phyloP scores from a whole-genome alignment of 2,329 filamentous ascomycete genomes.

The Fusarium sp. region DNA sequence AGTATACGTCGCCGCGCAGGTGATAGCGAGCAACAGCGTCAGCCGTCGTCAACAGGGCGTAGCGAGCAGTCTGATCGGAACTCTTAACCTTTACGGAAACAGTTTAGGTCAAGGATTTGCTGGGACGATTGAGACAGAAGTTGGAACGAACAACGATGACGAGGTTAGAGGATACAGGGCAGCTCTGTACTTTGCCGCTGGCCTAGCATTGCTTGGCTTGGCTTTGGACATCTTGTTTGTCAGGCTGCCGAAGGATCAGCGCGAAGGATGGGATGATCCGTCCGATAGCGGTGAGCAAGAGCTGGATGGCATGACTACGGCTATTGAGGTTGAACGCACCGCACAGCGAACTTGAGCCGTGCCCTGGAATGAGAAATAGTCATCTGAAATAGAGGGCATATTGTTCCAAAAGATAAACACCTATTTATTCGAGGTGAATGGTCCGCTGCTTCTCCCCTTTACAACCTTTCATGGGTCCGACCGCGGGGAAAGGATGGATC shows the following conservation, averaged over 20 bases:
- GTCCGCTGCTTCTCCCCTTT: background rate
- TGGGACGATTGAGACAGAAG: constrained; percentile 50
- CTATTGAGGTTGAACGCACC: background rate
- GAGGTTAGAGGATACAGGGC: constrained; percentile 8
- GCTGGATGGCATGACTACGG: constrained; percentile 6
- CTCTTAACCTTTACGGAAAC: constrained; percentile 49
- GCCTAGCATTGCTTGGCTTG: constrained; percentile 8
- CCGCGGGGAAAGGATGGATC: accelerated
- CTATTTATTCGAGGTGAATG: too few relatives aligned
- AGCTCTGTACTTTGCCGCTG: constrained; percentile 21
- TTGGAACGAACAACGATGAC: background rate
- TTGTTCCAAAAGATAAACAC: background rate
- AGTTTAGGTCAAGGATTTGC: constrained; percentile 50
- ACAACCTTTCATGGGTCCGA: background rate
- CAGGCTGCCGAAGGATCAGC: constrained; percentile 21
- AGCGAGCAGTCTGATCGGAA: constrained; percentile 61
- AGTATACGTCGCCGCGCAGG: constrained; percentile 62
- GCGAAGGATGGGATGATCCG: constrained; percentile 20
- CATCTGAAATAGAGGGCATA: accelerated
- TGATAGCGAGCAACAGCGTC: constrained; percentile 66
- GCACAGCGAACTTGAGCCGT: background rate
- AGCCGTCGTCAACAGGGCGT: constrained; percentile 61
- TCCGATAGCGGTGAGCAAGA: background rate
- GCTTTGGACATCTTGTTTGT: constrained; percentile 12
- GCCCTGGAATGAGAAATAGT: accelerated